Conservation (phyloP, 805 yeast species). For the Isabelozyma rhagii region DNA sequence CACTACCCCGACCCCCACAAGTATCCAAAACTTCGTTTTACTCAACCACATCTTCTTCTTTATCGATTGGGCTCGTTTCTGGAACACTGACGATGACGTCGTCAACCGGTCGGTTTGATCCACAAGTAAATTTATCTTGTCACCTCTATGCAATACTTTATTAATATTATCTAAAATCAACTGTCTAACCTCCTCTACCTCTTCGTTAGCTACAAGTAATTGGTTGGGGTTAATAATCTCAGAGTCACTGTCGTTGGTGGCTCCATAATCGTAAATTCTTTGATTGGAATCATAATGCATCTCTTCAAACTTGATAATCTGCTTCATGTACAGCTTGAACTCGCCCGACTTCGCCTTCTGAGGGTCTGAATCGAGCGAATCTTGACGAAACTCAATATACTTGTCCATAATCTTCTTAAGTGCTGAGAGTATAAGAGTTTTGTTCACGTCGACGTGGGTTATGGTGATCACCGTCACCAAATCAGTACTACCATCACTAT, state of each 20-base stretch:
- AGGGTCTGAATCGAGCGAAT: slow-evolving; percentile 6
- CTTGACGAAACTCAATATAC: slow-evolving; percentile 40
- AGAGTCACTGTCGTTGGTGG: slow-evolving; percentile 13
- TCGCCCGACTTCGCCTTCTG: slow-evolving; percentile 37
- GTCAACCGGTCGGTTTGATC: slow-evolving; percentile 77
- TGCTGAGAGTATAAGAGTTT: slow-evolving; percentile 44
- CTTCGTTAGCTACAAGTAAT: slow-evolving; percentile 44
- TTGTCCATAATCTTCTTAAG: slow-evolving; percentile 50
- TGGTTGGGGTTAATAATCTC: slow-evolving; percentile 33
- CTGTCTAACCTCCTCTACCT: slow-evolving; percentile 61
- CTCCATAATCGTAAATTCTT: slow-evolving; percentile 31
- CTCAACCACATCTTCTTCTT: slow-evolving; percentile 71
- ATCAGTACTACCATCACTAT: slow-evolving; percentile 44
- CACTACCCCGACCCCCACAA: slow-evolving; percentile 11
- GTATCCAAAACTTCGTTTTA: slow-evolving; percentile 43
- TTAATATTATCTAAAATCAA: slow-evolving; percentile 74
- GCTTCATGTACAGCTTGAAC: slow-evolving; percentile 55
- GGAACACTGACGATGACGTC: slow-evolving; percentile 62
- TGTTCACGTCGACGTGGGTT: slow-evolving; percentile 42
- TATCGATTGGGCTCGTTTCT: slow-evolving; percentile 62
- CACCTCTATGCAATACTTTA: slow-evolving; percentile 72
- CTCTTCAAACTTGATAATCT: slow-evolving; percentile 55
- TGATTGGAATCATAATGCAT: slow-evolving; percentile 36
- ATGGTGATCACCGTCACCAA: slow-evolving; percentile 51
- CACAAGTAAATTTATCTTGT: slow-evolving; percentile 65